Conservation (phyloP, 192 early-diverging fungal genomes). For the Podila epicladia region DNA sequence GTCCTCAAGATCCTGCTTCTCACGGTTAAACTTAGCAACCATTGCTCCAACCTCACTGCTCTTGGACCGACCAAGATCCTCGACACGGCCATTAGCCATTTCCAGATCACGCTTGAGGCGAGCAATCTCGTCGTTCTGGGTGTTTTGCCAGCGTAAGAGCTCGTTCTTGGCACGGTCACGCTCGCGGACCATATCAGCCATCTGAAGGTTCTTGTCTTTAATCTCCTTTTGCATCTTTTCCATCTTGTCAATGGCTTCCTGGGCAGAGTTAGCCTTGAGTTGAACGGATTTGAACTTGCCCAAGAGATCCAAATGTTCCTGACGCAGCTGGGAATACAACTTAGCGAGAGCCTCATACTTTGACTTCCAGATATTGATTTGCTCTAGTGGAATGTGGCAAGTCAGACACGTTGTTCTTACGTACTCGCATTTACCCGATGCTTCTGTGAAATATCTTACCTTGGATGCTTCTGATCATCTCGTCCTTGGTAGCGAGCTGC, state of each 20-base stretch:
- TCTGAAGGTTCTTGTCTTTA: slow-evolving; percentile 70
- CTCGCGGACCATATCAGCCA: slow-evolving; percentile 91
- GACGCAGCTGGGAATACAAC: slow-evolving; percentile 95
- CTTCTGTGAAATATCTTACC: slow-evolving; percentile 47
- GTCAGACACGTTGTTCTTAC: background rate
- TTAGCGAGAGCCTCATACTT: slow-evolving; percentile 99
- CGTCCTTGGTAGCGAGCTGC: slow-evolving; percentile 84
- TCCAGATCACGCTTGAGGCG: slow-evolving; percentile 83
- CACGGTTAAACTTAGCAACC: slow-evolving; percentile 81
- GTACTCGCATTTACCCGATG: background rate
- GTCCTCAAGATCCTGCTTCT: slow-evolving; percentile 85
- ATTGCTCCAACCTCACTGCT: slow-evolving; percentile 86
- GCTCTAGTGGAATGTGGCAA: slow-evolving; percentile 59
- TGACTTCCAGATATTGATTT: slow-evolving; percentile 96
- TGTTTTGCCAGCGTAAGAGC: slow-evolving; percentile 80
- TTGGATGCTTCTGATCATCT: slow-evolving; percentile 84
- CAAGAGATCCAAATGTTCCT: slow-evolving; percentile 94
- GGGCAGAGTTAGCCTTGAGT: slow-evolving; percentile 82
- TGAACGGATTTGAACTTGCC: slow-evolving; percentile 90
- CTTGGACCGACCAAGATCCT: slow-evolving; percentile 80
- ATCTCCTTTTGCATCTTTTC: slow-evolving; percentile 81
- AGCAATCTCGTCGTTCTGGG: slow-evolving; percentile 85
- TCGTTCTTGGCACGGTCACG: slow-evolving; percentile 87
- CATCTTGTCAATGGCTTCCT: slow-evolving; percentile 84
- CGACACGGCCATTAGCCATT: slow-evolving; percentile 79